phyloP scores from a whole-genome alignment of 495 filamentous ascomycete species.

The Astrocystis sublimbata region DNA sequence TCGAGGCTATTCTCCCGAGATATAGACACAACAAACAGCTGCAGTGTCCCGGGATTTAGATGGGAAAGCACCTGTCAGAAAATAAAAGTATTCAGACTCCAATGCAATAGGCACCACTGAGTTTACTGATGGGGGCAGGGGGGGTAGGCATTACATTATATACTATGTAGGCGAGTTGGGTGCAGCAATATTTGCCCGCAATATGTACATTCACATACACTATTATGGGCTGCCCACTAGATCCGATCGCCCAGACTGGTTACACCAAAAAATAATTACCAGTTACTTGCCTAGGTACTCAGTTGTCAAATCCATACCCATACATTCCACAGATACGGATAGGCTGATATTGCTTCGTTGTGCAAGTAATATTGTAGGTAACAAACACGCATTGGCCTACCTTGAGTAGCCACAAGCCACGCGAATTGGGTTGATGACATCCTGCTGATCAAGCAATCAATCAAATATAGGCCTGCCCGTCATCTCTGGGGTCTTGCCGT shows the following conservation, averaged over 20 bases:
- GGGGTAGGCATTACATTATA: too few relatives aligned
- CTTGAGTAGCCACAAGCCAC: not conserved
- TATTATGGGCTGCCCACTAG: not conserved
- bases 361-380: not conserved
- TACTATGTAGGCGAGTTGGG: too few relatives aligned
- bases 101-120: too few relatives aligned
- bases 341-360: not conserved
- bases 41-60: too few relatives aligned
- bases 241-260: not conserved
- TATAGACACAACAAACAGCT: too few relatives aligned
- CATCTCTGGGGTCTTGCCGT: slow-evolving; percentile 4
- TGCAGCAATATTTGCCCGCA: too few relatives aligned
- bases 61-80: too few relatives aligned
- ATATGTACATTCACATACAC: not conserved
- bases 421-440: not conserved
- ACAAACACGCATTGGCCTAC: not conserved
- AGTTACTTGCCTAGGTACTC: too few relatives aligned
- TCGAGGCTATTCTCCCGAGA: too few relatives aligned
- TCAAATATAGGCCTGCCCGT: not conserved
- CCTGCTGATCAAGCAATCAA: not conserved
- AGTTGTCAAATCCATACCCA: not conserved
- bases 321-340: not conserved
- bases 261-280: slow-evolving; percentile 1
- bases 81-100: too few relatives aligned
- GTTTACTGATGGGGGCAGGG: too few relatives aligned